phyloP scores from a whole-genome alignment of 257 asterid species.

The Pogostemon cablin region DNA sequence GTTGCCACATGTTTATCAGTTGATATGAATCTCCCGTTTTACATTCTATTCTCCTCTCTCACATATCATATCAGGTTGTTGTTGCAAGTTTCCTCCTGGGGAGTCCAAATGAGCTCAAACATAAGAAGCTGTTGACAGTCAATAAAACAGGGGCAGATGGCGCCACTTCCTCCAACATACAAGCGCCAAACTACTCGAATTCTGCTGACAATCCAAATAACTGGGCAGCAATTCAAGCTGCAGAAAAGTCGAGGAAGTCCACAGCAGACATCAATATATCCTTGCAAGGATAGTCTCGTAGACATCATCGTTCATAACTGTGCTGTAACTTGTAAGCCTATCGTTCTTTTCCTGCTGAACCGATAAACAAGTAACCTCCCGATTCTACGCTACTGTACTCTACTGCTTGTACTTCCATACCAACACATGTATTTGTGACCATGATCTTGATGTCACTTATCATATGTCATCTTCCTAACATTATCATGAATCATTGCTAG shows the following conservation, averaged over 20 bases:
- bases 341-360: conserved; percentile 9
- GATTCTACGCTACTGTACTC: background rate
- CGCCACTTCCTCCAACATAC: conserved; percentile 40
- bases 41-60: background rate
- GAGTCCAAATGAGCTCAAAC: conserved; percentile 55
- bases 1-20: background rate
- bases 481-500: background rate
- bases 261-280: conserved; percentile 71
- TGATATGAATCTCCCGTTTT: background rate
- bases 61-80: conserved; percentile 49
- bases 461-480: background rate
- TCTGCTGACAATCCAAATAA: conserved; percentile 44
- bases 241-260: conserved; percentile 56
- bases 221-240: conserved; percentile 45
- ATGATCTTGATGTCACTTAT: background rate
- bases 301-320: background rate
- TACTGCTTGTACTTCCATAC: conserved; percentile 1
- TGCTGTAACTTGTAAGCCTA: conserved; percentile 10
- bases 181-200: conserved; percentile 40
- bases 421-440: background rate
- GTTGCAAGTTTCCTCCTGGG: conserved; percentile 83
- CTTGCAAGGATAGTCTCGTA: conserved; percentile 51
- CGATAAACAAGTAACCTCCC: background rate
- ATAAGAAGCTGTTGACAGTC: conserved; percentile 55
- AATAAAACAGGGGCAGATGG: conserved; percentile 37